Evolutionary conservation across 768 basidiomycete genomes (phyloP).

Genomic region (Gymnopilus dilepis): DNA sequence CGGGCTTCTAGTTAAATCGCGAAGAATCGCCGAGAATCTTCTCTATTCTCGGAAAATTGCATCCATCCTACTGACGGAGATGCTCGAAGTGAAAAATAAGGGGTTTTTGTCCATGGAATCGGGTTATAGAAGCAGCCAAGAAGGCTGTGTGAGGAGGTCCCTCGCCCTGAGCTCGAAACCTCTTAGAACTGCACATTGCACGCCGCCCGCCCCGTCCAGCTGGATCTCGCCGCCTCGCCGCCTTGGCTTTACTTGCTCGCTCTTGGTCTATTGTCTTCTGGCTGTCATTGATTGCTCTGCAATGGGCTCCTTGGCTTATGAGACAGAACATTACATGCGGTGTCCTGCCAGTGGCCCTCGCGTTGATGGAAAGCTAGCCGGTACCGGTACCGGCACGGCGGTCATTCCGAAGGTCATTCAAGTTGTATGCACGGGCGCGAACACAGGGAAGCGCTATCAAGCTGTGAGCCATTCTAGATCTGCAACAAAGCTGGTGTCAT

Average conservation of each 20-base stretch:
- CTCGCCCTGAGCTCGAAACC: too few species aligned
- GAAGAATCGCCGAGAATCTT: too few species aligned
- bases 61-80: too few species aligned
- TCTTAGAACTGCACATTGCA: not conserved
- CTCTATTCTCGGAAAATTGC: too few species aligned
- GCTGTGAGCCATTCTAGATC: not conserved
- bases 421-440: not conserved
- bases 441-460: slow-evolving; percentile 1
- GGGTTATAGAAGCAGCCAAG: too few species aligned
- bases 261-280: not conserved
- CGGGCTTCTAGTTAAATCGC: too few species aligned
- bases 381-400: not conserved
- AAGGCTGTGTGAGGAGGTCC: too few species aligned
- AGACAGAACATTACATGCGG: not conserved
- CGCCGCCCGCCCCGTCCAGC: not conserved
- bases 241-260: not conserved
- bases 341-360: not conserved
- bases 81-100: too few species aligned
- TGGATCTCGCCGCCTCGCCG: not conserved
- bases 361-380: not conserved
- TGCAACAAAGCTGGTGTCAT: not conserved
- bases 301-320: not conserved
- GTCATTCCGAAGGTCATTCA: slow-evolving; percentile 6
- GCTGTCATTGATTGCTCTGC: not conserved
- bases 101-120: too few species aligned